A percentile compares a stretch with the other conserved stretches of the same genome.
phyloP scores from a whole-genome alignment of 2,329 filamentous ascomycete species.

The Dactylonectria macrodidyma region DNA sequence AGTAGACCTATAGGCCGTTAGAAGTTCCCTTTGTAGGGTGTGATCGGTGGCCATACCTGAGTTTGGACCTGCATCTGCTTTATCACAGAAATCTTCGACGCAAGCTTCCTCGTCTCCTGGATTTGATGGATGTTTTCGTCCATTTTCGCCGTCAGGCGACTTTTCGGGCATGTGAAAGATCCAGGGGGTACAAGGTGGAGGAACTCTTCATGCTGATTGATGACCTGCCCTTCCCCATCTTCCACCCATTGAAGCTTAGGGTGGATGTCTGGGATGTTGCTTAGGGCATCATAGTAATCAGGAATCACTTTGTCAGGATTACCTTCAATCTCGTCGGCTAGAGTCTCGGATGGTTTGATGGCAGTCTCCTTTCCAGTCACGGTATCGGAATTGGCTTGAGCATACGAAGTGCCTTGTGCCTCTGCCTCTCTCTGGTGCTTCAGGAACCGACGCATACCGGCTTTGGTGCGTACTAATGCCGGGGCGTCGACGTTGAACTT shows the following conservation, averaged over 20 bases:
- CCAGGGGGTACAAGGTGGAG: slow-evolving; percentile 83
- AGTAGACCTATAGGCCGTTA: slow-evolving; percentile 78
- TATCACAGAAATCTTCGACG: slow-evolving; percentile 96
- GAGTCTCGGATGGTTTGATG: slow-evolving; percentile 75
- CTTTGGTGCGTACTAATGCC: slow-evolving; percentile 86
- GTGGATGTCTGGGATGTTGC: slow-evolving; percentile 87
- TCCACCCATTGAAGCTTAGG: slow-evolving; percentile 88
- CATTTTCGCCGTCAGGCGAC: slow-evolving; percentile 83
- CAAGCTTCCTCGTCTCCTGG: slow-evolving; percentile 96
- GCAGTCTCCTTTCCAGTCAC: slow-evolving; percentile 62
- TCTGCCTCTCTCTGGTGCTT: slow-evolving; percentile 82
- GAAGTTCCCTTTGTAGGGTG: background rate
- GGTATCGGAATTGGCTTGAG: slow-evolving; percentile 55
- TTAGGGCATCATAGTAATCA: slow-evolving; percentile 94
- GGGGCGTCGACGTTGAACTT: slow-evolving; percentile 90
- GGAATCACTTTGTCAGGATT: slow-evolving; percentile 88
- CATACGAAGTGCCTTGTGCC: slow-evolving; percentile 58
- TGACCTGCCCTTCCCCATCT: slow-evolving; percentile 89
- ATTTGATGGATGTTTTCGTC: slow-evolving; percentile 94
- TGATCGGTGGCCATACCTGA: slow-evolving; percentile 73
- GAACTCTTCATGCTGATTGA: slow-evolving; percentile 90
- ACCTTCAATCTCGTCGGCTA: slow-evolving; percentile 95
- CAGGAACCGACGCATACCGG: slow-evolving; percentile 90
- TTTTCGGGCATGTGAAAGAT: slow-evolving; percentile 81
- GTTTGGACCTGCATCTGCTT: slow-evolving; percentile 99